Conservation (phyloP, 2,329 filamentous ascomycete genomes). For the Sclerotinia trifoliorum region DNA sequence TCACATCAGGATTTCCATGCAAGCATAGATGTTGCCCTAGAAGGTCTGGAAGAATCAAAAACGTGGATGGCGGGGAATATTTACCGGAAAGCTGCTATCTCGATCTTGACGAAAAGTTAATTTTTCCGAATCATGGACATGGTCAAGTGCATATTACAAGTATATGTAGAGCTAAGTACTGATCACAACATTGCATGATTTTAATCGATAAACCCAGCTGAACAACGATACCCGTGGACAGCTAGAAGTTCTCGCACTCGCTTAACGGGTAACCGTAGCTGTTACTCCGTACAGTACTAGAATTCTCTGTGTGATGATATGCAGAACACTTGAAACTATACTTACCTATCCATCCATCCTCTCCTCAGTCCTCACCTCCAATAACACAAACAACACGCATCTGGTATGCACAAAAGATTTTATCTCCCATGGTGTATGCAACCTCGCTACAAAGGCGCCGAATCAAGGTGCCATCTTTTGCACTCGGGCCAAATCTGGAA, state of each 20-base stretch:
- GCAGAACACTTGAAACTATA: background rate
- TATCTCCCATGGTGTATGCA: constrained; percentile 8
- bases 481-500: constrained; percentile 10
- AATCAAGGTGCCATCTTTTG: constrained; percentile 24
- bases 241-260: background rate
- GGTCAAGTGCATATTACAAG: background rate
- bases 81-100: background rate
- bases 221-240: background rate
- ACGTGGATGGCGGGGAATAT: constrained; percentile 15
- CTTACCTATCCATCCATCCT: background rate
- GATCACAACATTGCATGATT: background rate
- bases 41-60: constrained; percentile 7
- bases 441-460: constrained; percentile 29
- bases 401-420: background rate
- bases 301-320: background rate
- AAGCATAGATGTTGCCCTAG: background rate
- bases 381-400: background rate
- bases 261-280: background rate
- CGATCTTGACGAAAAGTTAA: background rate
- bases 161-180: background rate
- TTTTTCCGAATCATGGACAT: background rate
- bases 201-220: background rate
- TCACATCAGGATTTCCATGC: background rate
- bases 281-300: background rate
- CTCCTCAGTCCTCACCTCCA: background rate